phyloP scores from a whole-genome alignment of 768 basidiomycete species.

The Suillus placidus region DNA sequence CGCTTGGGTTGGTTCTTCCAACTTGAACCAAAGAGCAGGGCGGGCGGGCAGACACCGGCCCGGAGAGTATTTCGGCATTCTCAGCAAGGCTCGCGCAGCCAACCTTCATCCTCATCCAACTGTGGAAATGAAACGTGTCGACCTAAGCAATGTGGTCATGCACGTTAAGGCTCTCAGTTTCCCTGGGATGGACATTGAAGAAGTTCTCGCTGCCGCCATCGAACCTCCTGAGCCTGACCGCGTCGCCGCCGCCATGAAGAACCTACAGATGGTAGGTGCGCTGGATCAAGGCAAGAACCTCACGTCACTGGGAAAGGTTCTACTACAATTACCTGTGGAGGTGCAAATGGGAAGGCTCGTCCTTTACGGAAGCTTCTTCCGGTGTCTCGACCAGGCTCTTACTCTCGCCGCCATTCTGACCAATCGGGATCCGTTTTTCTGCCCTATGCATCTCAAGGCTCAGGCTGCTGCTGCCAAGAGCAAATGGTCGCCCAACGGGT shows the following conservation, averaged over 20 bases:
- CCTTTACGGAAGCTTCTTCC: constrained; percentile 90
- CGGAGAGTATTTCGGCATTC: constrained; percentile 88
- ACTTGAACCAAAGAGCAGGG: constrained; percentile 88
- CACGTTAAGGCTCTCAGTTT: constrained; percentile 93
- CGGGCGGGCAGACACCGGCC: constrained; percentile 90
- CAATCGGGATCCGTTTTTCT: constrained; percentile 88
- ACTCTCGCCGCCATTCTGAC: constrained; percentile 91
- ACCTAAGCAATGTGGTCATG: constrained; percentile 93
- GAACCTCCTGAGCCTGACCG: constrained; percentile 84
- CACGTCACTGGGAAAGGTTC: constrained; percentile 85
- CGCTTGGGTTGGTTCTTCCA: constrained; percentile 90
- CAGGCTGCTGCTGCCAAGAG: constrained; percentile 75
- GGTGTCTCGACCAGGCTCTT: constrained; percentile 84
- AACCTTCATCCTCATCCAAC: constrained; percentile 78
- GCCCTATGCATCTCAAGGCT: constrained; percentile 73
- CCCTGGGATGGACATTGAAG: constrained; percentile 81
- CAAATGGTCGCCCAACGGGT: constrained; percentile 77
- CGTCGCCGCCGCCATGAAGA: constrained; percentile 76
- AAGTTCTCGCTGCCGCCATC: constrained; percentile 82
- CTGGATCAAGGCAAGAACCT: constrained; percentile 74
- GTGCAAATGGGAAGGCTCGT: constrained; percentile 88
- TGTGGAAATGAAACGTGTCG: constrained; percentile 94
- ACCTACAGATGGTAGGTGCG: constrained; percentile 85
- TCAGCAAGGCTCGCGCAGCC: constrained; percentile 63
- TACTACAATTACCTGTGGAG: constrained; percentile 88